Evolutionary conservation across 495 filamentous ascomycete genomes (phyloP).

Genomic region (Aspergillus diversus): DNA sequence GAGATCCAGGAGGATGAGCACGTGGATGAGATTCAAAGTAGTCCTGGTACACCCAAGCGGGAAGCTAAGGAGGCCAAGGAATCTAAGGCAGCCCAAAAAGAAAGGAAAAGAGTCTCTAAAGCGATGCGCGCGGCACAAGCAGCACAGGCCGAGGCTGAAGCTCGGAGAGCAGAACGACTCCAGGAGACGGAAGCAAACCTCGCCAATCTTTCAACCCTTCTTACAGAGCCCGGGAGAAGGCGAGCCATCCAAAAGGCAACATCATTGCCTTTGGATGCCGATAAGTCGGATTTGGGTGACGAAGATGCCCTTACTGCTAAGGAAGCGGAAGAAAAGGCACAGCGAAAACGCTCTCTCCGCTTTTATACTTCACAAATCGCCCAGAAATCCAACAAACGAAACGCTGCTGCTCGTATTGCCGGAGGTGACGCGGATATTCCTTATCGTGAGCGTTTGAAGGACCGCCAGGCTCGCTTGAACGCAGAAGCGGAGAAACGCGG

Average conservation of each 20-base stretch:
- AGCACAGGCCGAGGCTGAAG: slow-evolving; percentile 56
- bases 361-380: slow-evolving; percentile 98
- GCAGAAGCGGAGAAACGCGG: slow-evolving; percentile 85
- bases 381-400: slow-evolving; percentile 87
- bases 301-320: slow-evolving; percentile 60
- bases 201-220: slow-evolving; percentile 60
- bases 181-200: slow-evolving; percentile 69
- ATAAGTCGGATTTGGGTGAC: slow-evolving; percentile 71
- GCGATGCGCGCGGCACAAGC: slow-evolving; percentile 53
- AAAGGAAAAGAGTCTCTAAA: slow-evolving; percentile 53
- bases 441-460: slow-evolving; percentile 81
- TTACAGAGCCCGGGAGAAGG: slow-evolving; percentile 35
- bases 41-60: slow-evolving; percentile 22
- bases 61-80: slow-evolving; percentile 36
- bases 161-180: slow-evolving; percentile 58
- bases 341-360: slow-evolving; percentile 82
- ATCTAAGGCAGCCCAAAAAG: slow-evolving; percentile 34
- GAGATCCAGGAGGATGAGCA: slow-evolving; percentile 16
- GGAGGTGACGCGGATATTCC: slow-evolving; percentile 94
- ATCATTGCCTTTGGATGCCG: slow-evolving; percentile 37
- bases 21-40: slow-evolving; percentile 20
- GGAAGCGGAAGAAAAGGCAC: slow-evolving; percentile 80
- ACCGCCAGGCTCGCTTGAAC: slow-evolving; percentile 82
- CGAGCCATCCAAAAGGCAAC: slow-evolving; percentile 42
- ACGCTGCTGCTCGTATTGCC: slow-evolving; percentile 75